phyloP scores from a whole-genome alignment of 2,329 filamentous ascomycete genomes.

The Penicillium decumbens region DNA sequence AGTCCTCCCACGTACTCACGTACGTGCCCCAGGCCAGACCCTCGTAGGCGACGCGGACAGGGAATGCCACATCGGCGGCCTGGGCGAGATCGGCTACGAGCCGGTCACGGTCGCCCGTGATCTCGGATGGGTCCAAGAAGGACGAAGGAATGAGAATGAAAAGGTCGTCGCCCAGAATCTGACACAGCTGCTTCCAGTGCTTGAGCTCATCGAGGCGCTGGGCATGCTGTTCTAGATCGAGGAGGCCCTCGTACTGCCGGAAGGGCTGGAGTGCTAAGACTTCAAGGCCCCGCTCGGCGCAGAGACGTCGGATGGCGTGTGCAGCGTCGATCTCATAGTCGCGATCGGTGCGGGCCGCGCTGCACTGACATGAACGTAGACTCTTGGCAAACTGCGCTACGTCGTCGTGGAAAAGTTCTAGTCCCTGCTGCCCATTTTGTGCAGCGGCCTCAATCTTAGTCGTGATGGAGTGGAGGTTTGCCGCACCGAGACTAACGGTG shows the following conservation, averaged over 20 bases:
- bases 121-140: slow-evolving; percentile 18
- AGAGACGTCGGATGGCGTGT: slow-evolving; percentile 50
- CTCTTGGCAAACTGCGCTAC: slow-evolving; percentile 57
- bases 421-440: slow-evolving; percentile 49
- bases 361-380: slow-evolving; percentile 31
- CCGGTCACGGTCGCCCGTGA: slow-evolving; percentile 16
- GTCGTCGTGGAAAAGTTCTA: slow-evolving; percentile 68
- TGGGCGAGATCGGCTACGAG: slow-evolving; percentile 18
- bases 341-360: slow-evolving; percentile 36
- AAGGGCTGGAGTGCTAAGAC: slow-evolving; percentile 69
- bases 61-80: slow-evolving; percentile 20
- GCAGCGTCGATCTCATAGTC: slow-evolving; percentile 57
- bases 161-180: slow-evolving; percentile 18
- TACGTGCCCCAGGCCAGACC: slow-evolving; percentile 67
- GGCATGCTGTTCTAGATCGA: slow-evolving; percentile 13
- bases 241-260: slow-evolving; percentile 61
- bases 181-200: slow-evolving; percentile 17
- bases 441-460: slow-evolving; percentile 33
- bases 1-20: slow-evolving; percentile 65
- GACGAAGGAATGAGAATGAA: slow-evolving; percentile 25
- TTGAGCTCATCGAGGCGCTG: slow-evolving; percentile 19
- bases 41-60: slow-evolving; percentile 59
- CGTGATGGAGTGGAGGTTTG: slow-evolving; percentile 16
- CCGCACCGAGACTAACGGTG: slow-evolving; percentile 20
- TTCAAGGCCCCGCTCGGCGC: slow-evolving; percentile 49